Percentiles rank a stretch among this genome's conserved stretches.
Conservation (phyloP, 768 basidiomycete genomes). For the Chalciporus pseudorubinellus region DNA sequence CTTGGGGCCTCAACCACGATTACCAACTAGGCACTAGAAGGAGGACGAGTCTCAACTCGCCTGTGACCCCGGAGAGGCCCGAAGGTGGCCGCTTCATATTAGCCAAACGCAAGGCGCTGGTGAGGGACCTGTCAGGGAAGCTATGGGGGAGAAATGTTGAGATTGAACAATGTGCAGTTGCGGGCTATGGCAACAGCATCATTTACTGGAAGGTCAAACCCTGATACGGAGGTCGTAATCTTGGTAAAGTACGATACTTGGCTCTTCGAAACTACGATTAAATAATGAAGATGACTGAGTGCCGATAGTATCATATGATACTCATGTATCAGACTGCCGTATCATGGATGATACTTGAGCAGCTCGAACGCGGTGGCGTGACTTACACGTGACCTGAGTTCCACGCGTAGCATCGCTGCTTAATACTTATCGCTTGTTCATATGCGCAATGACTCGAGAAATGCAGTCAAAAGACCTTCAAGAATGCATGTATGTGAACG, state of each 20-base stretch:
- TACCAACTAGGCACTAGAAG: slow-evolving; percentile 78
- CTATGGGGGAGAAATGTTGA: slow-evolving; percentile 57
- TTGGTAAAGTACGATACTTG: no score
- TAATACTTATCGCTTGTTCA: not conserved
- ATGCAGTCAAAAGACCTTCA: slow-evolving; percentile 34
- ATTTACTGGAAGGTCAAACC: slow-evolving; percentile 66
- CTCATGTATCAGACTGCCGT: no score
- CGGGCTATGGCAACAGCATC: slow-evolving; percentile 61
- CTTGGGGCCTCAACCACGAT: slow-evolving; percentile 72
- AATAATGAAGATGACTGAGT: not conserved
- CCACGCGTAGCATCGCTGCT: no score
- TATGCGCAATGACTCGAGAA: slow-evolving; percentile 25
- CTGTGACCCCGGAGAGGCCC: slow-evolving; percentile 47
- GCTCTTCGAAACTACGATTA: no score
- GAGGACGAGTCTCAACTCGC: slow-evolving; percentile 54
- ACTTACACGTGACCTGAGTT: slow-evolving; percentile 10
- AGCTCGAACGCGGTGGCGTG: slow-evolving; percentile 18
- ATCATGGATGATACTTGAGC: no score
- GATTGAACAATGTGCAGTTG: slow-evolving; percentile 63
- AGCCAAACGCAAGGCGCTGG: slow-evolving; percentile 45
- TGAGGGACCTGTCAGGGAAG: slow-evolving; percentile 58
- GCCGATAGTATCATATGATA: no score
- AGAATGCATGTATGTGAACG: slow-evolving; percentile 33
- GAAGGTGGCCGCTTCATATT: slow-evolving; percentile 63
- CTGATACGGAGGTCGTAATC: not conserved